These are phyloP conservation scores for Filosporella fistucella DNA, from an alignment of 495 filamentous ascomycete genomes.

Conservation along the genomic window DNA sequence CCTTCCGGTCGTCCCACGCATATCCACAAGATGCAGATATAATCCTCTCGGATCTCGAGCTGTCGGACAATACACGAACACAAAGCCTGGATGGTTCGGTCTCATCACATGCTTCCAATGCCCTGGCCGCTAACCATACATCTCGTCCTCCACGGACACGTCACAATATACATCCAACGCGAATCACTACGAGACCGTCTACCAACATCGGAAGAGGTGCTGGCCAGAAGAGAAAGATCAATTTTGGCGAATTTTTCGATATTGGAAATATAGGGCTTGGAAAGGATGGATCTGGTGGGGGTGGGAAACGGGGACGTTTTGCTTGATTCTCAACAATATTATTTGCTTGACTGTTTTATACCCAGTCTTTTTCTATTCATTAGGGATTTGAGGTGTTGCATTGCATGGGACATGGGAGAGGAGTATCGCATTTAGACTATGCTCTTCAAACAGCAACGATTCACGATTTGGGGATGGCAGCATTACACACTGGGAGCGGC, in stretches of 20 bases:
- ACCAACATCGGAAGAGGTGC: constrained; percentile 48
- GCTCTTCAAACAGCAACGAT: too few relatives aligned
- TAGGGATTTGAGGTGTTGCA: too few relatives aligned
- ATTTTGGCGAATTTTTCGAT: constrained; percentile 79
- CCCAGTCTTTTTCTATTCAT: too few relatives aligned
- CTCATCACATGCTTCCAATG: constrained; percentile 30
- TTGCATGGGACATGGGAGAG: too few relatives aligned
- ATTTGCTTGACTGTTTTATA: too few relatives aligned
- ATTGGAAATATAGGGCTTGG: constrained; percentile 61
- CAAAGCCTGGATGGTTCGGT: constrained; percentile 22
- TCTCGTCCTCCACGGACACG: constrained; percentile 48
- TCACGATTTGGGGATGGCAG: too few relatives aligned
- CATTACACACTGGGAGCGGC: too few relatives aligned
- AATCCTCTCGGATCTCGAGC: constrained; percentile 45
- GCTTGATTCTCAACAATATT: constrained; percentile 34
- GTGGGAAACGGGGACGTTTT: constrained; percentile 69
- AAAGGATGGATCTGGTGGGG: constrained; percentile 60
- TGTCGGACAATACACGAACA: constrained; percentile 36
- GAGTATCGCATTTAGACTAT: too few relatives aligned
- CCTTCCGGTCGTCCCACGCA: constrained; percentile 64
- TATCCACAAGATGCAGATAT: constrained; percentile 69
- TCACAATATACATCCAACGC: constrained; percentile 36
- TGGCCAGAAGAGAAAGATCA: constrained; percentile 75
- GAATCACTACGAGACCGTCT: constrained; percentile 36
- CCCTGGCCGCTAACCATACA: constrained; percentile 21